Percentiles rank a stretch among this genome's conserved stretches.
These are phyloP conservation scores for Penicillium turbatum DNA, from an alignment of 495 filamentous ascomycete species.

Conservation along the genomic window DNA sequence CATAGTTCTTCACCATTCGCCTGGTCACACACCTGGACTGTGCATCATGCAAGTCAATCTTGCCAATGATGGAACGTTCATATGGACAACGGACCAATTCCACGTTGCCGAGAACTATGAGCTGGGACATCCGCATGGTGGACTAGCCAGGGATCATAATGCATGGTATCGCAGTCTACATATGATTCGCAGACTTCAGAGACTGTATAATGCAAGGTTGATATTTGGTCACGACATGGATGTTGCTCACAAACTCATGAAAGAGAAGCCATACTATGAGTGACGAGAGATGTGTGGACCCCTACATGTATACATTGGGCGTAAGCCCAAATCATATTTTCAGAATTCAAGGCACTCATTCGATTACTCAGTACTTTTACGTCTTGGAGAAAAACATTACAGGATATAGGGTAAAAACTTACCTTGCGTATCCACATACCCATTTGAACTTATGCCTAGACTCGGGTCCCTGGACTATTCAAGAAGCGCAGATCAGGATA, in stretches of 20 bases:
- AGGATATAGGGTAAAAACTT: too few relatives aligned
- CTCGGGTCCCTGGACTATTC: too few relatives aligned
- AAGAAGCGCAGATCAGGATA: too few relatives aligned
- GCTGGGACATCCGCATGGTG: constrained; percentile 36
- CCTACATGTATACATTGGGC: too few relatives aligned
- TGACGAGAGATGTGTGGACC: neutral
- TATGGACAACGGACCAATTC: constrained; percentile 44
- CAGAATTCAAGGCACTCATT: too few relatives aligned
- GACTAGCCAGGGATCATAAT: constrained; percentile 40
- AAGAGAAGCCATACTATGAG: constrained; percentile 21
- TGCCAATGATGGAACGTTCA: constrained; percentile 35
- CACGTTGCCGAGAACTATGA: constrained; percentile 40
- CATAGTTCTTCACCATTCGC: constrained; percentile 34
- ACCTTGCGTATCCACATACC: too few relatives aligned
- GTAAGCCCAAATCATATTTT: too few relatives aligned
- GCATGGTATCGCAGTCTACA: constrained; percentile 40
- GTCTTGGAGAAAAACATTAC: too few relatives aligned
- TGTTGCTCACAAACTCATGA: constrained; percentile 12
- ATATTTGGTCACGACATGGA: constrained; percentile 39
- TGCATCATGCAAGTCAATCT: constrained; percentile 41
- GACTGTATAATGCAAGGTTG: constrained; percentile 33
- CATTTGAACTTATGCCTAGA: too few relatives aligned
- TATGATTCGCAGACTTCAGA: constrained; percentile 34
- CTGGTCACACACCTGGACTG: constrained; percentile 40
- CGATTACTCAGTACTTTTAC: too few relatives aligned